These are phyloP conservation scores for Lathyrus tuberosus DNA, from an alignment of 306 rosid genomes.

Conservation along the genomic window DNA sequence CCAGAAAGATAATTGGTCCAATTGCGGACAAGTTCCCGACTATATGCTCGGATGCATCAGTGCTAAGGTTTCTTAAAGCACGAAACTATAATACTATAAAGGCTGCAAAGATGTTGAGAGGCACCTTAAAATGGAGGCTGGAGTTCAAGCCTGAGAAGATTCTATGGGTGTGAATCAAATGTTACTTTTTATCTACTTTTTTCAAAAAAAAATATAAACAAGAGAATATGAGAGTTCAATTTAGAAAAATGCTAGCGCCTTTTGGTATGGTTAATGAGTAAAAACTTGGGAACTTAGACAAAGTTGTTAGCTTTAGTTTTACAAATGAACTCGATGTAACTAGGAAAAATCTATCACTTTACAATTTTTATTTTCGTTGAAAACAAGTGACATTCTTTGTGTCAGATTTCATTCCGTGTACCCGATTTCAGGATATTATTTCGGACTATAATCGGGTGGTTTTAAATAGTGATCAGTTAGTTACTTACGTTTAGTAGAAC, in stretches of 20 bases:
- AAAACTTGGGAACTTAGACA: slow-evolving; percentile 3
- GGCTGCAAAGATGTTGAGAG: slow-evolving; percentile 69
- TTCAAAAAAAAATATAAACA: background rate
- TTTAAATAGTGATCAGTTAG: slow-evolving; percentile 24
- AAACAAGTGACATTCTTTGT: slow-evolving; percentile 5
- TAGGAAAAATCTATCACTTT: slow-evolving; percentile 15
- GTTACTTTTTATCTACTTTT: background rate
- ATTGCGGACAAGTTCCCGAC: slow-evolving; percentile 57
- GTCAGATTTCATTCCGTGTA: background rate
- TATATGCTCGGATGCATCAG: slow-evolving; percentile 58
- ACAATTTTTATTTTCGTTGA: slow-evolving; percentile 2
- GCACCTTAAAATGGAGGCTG: slow-evolving; percentile 70
- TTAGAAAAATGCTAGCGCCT: slow-evolving; percentile 10
- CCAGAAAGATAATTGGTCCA: slow-evolving; percentile 66
- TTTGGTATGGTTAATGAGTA: background rate
- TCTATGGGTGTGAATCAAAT: slow-evolving; percentile 57
- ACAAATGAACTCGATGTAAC: slow-evolving; percentile 4
- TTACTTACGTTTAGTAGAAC: background rate
- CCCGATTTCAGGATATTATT: slow-evolving; percentile 8
- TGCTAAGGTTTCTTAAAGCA: slow-evolving; percentile 72
- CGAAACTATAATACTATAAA: slow-evolving; percentile 65
- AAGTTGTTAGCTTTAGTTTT: slow-evolving; percentile 14
- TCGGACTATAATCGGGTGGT: slow-evolving; percentile 6
- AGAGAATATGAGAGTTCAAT: background rate
- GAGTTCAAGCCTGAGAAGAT: slow-evolving; percentile 78